Evolutionary conservation across 345 rosid species (phyloP).

Genomic region (Melaleuca alternifolia): DNA sequence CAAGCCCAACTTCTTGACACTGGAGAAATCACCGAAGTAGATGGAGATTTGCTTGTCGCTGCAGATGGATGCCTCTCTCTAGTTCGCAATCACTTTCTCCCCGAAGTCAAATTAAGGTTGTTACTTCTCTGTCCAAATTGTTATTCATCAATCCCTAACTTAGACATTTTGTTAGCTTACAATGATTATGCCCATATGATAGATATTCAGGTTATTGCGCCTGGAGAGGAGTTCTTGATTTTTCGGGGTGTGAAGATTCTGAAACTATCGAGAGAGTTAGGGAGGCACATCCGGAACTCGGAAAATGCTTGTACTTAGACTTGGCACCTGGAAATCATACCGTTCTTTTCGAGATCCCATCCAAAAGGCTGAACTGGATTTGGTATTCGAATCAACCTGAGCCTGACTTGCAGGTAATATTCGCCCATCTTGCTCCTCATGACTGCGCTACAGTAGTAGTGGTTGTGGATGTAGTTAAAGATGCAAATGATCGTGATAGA

Average conservation of each 20-base stretch:
- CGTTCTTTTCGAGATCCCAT: slow-evolving; percentile 48
- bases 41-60: slow-evolving; percentile 63
- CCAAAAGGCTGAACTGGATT: slow-evolving; percentile 60
- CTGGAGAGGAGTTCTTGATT: slow-evolving; percentile 71
- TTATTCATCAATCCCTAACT: not conserved
- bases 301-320: slow-evolving; percentile 52
- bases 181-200: not conserved
- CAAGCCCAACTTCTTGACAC: slow-evolving; percentile 33
- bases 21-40: slow-evolving; percentile 29
- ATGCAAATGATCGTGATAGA: not conserved
- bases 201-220: slow-evolving; percentile 82
- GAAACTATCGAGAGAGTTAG: slow-evolving; percentile 30
- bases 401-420: slow-evolving; percentile 48
- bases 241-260: slow-evolving; percentile 36
- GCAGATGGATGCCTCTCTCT: slow-evolving; percentile 74
- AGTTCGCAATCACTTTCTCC: slow-evolving; percentile 44
- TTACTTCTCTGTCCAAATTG: not conserved
- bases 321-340: slow-evolving; percentile 30
- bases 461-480: not conserved
- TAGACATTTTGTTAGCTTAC: not conserved
- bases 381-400: slow-evolving; percentile 68
- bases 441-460: not conserved
- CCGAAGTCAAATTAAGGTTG: slow-evolving; percentile 54
- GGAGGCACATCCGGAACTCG: slow-evolving; percentile 44
- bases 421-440: not conserved